Evolutionary conservation across 2,329 filamentous ascomycete species (phyloP), one percentile per base, ranked within the genome.

Genomic region (Paecilomyces niveus): DNA sequence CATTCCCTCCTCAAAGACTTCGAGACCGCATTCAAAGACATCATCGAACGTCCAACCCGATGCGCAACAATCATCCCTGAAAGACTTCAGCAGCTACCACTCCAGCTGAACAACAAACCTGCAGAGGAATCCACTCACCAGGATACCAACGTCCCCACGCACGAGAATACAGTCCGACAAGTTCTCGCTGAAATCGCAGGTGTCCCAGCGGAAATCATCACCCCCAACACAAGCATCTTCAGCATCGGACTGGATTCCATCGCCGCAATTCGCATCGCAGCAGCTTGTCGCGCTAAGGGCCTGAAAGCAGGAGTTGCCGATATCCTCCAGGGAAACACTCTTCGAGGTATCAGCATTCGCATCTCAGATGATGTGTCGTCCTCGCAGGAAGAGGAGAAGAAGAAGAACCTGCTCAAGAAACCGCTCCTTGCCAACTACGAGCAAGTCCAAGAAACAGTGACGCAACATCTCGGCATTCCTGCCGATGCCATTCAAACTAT

Each of bases 201-300:
- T 8, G 50, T 69, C n/a, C 22, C 64, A 8, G 22, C 58, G 3
- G 63, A 65, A 5, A 59, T 59, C 3, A 67, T 70, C n/a, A 61
- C 59, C 9, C 62, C 67, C 3, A 56, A 15, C 39, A 68, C 68
- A 1, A 72, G 67, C 60, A 70, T 72, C 32, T 71, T 68, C 56
- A 67, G 60, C 31, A 63, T 72, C 15, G 70, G 70, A 3, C 57
- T 72, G 29, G 70, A 72, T 57, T 72, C 70, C 0, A 60, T 72
- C 32, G 65, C 69, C 0, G 70, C 70, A 1, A 72, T 72, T 45
- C 61, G 67, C 4, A 66, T 71, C 33, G 69, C 70, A 10, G 62
- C 70, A 1, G 39, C 61, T 3, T 68, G 67, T 56, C 67, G 70
- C 21, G 58, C 63, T 0, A 64, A 66, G 39, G 69, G 69, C 0